Base-by-base conservation (phyloP, 2,329 filamentous ascomycete species). In the Cladophialophora bantiana region DNA sequence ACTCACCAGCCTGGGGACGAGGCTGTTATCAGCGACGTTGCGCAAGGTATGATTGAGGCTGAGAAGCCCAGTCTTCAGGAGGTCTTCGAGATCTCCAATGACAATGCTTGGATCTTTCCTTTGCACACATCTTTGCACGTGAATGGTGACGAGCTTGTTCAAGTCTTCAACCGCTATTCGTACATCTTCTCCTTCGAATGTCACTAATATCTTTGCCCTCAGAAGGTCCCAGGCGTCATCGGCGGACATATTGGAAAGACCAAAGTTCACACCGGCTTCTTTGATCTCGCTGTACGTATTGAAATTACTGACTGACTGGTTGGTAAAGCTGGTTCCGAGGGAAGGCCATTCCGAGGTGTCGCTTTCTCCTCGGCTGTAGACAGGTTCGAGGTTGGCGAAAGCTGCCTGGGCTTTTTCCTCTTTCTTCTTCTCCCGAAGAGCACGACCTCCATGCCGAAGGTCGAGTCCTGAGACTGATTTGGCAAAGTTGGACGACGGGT, bases 1-100 rank as follows among this genome's bases (percentile, higher is more conserved):
- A 76, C 97, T 93, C 2, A 97, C 94, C 0, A 99, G 83, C 64
- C 93, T 89, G 0, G 93, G 92, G 26, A 98, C 93, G n/a, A 98
- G 86, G 38, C 90, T 87, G 68, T 97, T 94, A 74, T 98, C 94
- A 0, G 92, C 85, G 0, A 93, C 89, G 54, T 88, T 87, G 58
- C 89, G 87, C 18, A 98, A 82, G 0, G 92, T 94, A 71, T 94
- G 91, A 72, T 97, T 94, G 2, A 99, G 84, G 1, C 91, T 93
- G 35, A 86, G 84, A 75, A 98, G 99, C 1, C 95, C 95, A 0
- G 91, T 88, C 64, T 84, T 80, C 0, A 89, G 77, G 1, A 90
- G 78, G 68, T 89, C 87, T 66, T 85, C 82, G 2, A 90, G 76
- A 70, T 90, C 88, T 70, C 88, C 86, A n/a, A 89, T 84, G 50